Evolutionary conservation across 805 yeast genomes (phyloP).

Genomic region (Hyphopichia homilentoma): DNA sequence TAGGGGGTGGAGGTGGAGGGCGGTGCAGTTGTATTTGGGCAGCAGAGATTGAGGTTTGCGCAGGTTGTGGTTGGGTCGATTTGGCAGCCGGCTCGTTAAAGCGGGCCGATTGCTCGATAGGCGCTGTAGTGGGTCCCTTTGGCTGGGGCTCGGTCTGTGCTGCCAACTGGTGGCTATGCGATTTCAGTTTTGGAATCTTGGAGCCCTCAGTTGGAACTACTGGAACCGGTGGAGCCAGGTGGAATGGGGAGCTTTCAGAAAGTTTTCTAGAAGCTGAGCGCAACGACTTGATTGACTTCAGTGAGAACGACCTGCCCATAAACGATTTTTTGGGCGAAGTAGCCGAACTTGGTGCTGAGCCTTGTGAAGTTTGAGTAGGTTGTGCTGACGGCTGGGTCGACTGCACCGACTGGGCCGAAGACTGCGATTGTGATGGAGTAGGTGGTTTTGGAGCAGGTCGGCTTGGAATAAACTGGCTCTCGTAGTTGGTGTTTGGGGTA

Average conservation of each 20-base stretch:
- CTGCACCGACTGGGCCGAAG: no score
- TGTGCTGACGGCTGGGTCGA: constrained; percentile 3
- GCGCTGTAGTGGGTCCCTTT: constrained; percentile 35
- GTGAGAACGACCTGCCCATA: constrained; percentile 34
- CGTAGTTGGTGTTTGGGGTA: constrained; percentile 28
- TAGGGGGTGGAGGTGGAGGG: constrained; percentile 28
- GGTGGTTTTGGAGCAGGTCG: constrained; percentile 69
- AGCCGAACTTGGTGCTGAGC: constrained; percentile 9
- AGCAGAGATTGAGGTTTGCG: no score
- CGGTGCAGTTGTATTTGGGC: no score
- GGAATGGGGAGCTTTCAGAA: no score
- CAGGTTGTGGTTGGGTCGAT: no score
- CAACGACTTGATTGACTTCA: constrained; percentile 33
- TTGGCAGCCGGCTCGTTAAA: no score
- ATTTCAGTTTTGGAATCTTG: constrained; percentile 37
- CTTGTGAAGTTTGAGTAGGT: constrained; percentile 2
- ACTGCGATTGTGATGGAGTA: constrained; percentile 12
- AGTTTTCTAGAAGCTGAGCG: constrained; percentile 21
- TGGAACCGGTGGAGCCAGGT: constrained; percentile 18
- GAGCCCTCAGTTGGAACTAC: constrained; percentile 5
- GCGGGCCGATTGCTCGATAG: no score
- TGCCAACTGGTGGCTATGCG: constrained; percentile 37
- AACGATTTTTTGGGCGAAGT: constrained; percentile 13
- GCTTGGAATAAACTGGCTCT: constrained; percentile 54
- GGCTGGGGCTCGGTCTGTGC: constrained; percentile 18